Percentiles rank a stretch among this genome's conserved stretches.
phyloP scores from a whole-genome alignment of 768 basidiomycete genomes.

The Trametes elegans region DNA sequence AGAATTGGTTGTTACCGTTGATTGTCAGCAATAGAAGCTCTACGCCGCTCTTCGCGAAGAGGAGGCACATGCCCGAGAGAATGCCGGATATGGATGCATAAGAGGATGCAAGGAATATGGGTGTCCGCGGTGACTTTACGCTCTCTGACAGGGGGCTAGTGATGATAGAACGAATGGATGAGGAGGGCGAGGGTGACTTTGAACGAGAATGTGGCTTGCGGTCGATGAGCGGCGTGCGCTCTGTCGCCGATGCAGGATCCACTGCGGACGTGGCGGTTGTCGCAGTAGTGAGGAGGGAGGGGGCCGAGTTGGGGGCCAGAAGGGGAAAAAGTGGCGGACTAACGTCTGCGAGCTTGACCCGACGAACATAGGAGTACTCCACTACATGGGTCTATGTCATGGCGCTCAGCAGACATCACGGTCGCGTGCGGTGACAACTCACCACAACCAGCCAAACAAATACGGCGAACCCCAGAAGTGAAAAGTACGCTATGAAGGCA shows the following conservation, averaged over 20 bases:
- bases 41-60: constrained; percentile 93
- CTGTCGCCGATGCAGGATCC: constrained; percentile 30
- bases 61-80: constrained; percentile 86
- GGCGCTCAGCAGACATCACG: background rate
- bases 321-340: constrained; percentile 38
- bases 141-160: constrained; percentile 13
- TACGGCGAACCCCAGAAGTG: constrained; percentile 60
- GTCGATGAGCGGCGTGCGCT: constrained; percentile 58
- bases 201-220: constrained; percentile 36
- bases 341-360: constrained; percentile 26
- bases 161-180: constrained; percentile 25
- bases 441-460: constrained; percentile 62
- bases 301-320: constrained; percentile 33
- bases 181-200: constrained; percentile 23
- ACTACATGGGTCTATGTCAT: constrained; percentile 61
- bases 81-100: constrained; percentile 89
- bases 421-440: constrained; percentile 31
- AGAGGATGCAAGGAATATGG: constrained; percentile 70
- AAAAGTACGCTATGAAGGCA: constrained; percentile 80
- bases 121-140: constrained; percentile 42
- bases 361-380: constrained; percentile 60
- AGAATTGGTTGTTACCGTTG: constrained; percentile 75
- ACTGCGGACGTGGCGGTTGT: constrained; percentile 27
- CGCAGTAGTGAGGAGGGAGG: constrained; percentile 38
- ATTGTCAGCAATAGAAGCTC: constrained; percentile 82